phyloP scores from a whole-genome alignment of 2,329 filamentous ascomycete genomes.

The Proliferodiscus dingleyae region DNA sequence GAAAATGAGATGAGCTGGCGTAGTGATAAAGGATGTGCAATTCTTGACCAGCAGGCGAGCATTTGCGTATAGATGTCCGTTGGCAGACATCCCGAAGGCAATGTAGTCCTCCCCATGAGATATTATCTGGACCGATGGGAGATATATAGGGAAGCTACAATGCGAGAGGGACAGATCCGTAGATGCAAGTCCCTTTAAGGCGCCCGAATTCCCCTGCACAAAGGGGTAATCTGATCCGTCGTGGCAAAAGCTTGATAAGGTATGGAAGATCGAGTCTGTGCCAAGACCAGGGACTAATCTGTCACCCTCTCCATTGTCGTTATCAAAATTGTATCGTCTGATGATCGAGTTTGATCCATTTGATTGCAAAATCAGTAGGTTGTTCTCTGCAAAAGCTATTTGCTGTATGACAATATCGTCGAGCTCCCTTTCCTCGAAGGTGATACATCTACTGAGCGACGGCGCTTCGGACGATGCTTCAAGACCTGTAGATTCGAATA shows the following conservation, averaged over 20 bases:
- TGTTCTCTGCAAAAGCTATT: constrained; percentile 23
- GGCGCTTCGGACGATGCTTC: constrained; percentile 46
- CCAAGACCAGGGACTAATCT: constrained; percentile 10
- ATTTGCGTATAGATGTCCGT: constrained; percentile 75
- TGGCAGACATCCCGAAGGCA: constrained; percentile 60
- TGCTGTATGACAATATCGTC: constrained; percentile 21
- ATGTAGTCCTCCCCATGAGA: constrained; percentile 21
- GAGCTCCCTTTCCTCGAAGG: constrained; percentile 34
- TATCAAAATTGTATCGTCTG: constrained; percentile 23
- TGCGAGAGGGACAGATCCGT: constrained; percentile 22
- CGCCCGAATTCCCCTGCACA: constrained; percentile 25
- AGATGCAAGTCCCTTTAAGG: constrained; percentile 26
- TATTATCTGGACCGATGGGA: constrained; percentile 33
- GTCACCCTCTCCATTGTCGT: constrained; percentile 26
- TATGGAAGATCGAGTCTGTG: constrained; percentile 15
- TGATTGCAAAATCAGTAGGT: constrained; percentile 20
- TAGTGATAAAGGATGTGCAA: constrained; percentile 86
- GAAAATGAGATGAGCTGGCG: constrained; percentile 77
- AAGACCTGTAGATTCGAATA: constrained; percentile 66
- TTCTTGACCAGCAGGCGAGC: constrained; percentile 71
- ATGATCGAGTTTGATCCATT: constrained; percentile 14
- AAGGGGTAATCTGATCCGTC: constrained; percentile 22
- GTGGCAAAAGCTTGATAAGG: constrained; percentile 24
- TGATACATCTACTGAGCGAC: constrained; percentile 36
- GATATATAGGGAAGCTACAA: constrained; percentile 27